Evolutionary conservation across 306 rosid genomes (phyloP).

Genomic region (Corylus heterophylla): DNA sequence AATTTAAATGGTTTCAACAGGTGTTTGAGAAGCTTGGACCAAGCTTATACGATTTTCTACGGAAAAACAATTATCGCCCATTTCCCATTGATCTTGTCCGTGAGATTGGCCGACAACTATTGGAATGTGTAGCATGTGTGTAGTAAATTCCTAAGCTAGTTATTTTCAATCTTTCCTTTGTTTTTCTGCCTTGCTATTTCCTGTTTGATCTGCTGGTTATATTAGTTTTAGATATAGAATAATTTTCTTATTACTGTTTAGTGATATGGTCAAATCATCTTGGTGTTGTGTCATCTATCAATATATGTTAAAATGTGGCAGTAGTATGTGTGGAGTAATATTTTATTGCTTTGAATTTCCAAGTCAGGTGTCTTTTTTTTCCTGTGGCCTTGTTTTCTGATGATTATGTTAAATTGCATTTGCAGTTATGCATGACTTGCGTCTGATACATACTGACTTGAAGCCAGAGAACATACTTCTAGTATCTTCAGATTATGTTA

Average conservation of each 20-base stretch:
- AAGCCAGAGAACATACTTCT: constrained; percentile 92
- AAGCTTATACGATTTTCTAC: constrained; percentile 99
- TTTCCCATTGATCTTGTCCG: constrained; percentile 99
- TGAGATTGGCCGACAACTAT: constrained; percentile 98
- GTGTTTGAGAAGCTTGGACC: constrained; percentile 99
- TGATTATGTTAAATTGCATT: not conserved
- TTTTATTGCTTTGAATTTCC: too few relatives aligned
- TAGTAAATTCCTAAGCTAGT: constrained; percentile 68
- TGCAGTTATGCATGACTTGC: constrained; percentile 94
- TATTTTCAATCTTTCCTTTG: not conserved
- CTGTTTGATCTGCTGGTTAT: constrained; percentile 21
- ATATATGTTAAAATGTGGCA: not conserved
- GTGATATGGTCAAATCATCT: not conserved
- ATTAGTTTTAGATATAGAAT: not conserved
- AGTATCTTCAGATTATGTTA: constrained; percentile 66
- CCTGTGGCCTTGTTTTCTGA: not conserved
- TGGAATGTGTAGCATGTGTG: constrained; percentile 99
- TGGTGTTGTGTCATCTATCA: not conserved
- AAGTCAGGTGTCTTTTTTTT: not conserved
- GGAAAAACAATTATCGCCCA: constrained; percentile 99
- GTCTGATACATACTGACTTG: constrained; percentile 83
- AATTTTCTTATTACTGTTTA: too few relatives aligned
- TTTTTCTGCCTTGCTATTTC: not conserved
- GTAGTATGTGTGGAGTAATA: too few relatives aligned
- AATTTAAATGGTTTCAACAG: constrained; percentile 97